Evolutionary conservation across 805 yeast genomes (phyloP), one percentile per base, ranked within the genome.

Genomic region (Saccharomyces jurei): DNA sequence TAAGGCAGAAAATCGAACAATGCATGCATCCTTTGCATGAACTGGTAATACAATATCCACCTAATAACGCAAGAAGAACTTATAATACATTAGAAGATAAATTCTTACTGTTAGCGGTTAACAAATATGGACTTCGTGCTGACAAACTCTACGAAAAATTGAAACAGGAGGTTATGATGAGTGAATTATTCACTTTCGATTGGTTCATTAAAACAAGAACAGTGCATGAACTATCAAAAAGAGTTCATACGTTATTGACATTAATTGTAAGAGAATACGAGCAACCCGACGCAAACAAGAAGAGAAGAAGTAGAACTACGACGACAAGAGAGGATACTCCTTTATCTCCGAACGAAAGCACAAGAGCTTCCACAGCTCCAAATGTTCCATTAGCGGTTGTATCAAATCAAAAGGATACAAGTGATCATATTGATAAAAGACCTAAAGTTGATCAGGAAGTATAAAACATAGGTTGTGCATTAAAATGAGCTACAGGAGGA

Each of bases 41-140:
- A 47, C 70, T 87, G 68, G 71, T 70, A 3, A 82, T 87, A 26
- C 86, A 81, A 53, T 87, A 86, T 56, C 92, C 94, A 0, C 91
- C 91, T n/a, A 87, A 86, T 64, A 87, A 86, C 65, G 86, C 94
- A 11, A 86, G 87, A 63, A 73, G 90, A 60, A 77, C 86, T 8
- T 87, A 85, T 62, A 81, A 87, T 8, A 80, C 81, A 31, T 67
- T 77, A 0, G 95, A 87, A 64, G 96, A 87, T 64, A 75, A 88
- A 52, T 87, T 83, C 60, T 71, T 87, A 27, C 64, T 87, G 50
- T 61, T 78, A 29, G 78, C 81, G 53, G 85, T 84, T 0, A 76
- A 84, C 66, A 83, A 83, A 60, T 76, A 80, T 59, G 96, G 96
- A 0, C 67, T 87, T 27, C 74, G 79, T 62, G 73, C 80, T 49